A percentile compares a stretch with the other conserved stretches of the same genome.
Conservation (phyloP, 2,329 filamentous ascomycete species). For the Zymoseptoria passerinii region DNA sequence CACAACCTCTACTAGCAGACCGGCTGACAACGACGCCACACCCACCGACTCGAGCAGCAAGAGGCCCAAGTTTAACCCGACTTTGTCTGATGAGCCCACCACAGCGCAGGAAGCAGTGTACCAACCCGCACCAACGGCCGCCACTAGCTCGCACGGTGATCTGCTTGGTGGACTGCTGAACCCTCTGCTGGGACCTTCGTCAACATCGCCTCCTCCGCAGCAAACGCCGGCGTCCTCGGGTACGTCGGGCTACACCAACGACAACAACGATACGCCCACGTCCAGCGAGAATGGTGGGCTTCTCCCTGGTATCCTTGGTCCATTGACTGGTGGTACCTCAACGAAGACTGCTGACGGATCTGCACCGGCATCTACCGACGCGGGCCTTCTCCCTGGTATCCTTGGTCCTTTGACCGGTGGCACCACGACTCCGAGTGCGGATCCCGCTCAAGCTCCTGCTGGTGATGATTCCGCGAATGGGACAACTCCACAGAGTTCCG, state of each 20-base stretch:
- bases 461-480: background rate
- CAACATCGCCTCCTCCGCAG: background rate
- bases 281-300: background rate
- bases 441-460: background rate
- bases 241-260: background rate
- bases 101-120: background rate
- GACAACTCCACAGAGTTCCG: background rate
- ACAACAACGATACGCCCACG: too few species aligned
- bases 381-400: background rate
- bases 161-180: background rate
- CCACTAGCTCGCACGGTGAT: background rate
- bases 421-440: background rate
- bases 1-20: background rate
- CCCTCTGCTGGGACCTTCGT: background rate
- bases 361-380: background rate
- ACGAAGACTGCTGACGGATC: background rate
- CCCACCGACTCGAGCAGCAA: background rate
- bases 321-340: background rate
- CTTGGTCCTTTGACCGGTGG: background rate
- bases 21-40: conserved; percentile 1
- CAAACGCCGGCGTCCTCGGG: background rate
- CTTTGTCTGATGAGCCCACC: background rate
- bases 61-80: conserved; percentile 1
- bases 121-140: background rate
- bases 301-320: background rate